Conservation (phyloP, 352 stramenopile species). For the Phytopythium cucurbitacearum region DNA sequence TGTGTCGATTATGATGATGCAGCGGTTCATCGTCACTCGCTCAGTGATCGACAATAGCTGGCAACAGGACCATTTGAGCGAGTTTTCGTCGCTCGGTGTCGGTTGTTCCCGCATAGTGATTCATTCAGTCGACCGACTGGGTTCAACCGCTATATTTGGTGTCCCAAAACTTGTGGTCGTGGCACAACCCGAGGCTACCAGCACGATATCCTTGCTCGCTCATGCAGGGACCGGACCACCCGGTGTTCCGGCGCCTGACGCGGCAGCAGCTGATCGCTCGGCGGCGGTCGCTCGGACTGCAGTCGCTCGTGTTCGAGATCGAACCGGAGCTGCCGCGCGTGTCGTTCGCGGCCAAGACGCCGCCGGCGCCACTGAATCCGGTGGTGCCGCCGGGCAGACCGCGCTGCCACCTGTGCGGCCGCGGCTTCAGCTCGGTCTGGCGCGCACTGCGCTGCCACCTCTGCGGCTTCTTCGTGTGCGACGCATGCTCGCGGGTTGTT, state of each 20-base stretch:
- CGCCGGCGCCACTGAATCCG: background rate
- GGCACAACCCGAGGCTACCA: no score
- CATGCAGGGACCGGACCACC: conserved; percentile 21
- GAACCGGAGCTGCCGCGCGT: conserved; percentile 12
- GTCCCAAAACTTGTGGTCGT: no score
- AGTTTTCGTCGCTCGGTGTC: background rate
- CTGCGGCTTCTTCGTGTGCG: conserved; percentile 46
- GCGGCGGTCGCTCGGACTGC: conserved; percentile 42
- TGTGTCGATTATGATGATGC: background rate
- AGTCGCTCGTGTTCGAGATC: conserved; percentile 30
- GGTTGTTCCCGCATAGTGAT: no score
- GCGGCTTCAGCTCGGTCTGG: conserved; percentile 41
- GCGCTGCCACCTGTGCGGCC: conserved; percentile 40
- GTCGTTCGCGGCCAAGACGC: background rate
- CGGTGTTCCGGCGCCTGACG: conserved; percentile 48
- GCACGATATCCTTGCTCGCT: background rate
- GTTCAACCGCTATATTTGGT: no score
- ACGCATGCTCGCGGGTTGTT: conserved; percentile 46
- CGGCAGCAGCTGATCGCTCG: conserved; percentile 45
- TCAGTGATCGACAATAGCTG: background rate
- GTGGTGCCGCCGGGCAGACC: background rate
- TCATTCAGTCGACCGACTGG: no score
- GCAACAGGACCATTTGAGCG: background rate
- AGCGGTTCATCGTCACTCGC: background rate
- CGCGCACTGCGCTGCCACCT: conserved; percentile 46